Evolutionary conservation across 345 rosid genomes (phyloP), one percentile per base, ranked within the genome.

Genomic region (Syzygium jambos): DNA sequence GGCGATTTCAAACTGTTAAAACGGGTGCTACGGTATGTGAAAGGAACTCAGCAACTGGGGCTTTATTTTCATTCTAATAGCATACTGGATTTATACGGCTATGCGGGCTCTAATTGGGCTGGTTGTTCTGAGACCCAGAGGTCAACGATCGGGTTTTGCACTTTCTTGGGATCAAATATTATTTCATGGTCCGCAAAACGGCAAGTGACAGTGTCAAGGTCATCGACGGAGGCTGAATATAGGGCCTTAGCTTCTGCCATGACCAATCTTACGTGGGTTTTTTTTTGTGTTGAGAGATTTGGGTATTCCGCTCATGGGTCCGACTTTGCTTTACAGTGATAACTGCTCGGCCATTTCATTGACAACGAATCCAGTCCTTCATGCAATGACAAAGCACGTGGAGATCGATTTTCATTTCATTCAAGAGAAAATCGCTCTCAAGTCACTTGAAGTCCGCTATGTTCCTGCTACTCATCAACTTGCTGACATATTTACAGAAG

Each of bases 51-150:
- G 0, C 63, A 57, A 27, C 1, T 10, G 0, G 14, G n/a, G 6
- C 14, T 23, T 57, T 23, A 57, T 57, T n/a, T 57, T 57, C 63
- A 57, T 29, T 57, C 14, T 57, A 23, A 10, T 57, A 57, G 29
- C 63, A 57, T 13, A 23, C 63, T 77, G n/a, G 22, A 77, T 34
- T 30, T 77, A 77, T 43, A 77, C 1, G 15, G 5, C 25, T 34
- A 77, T 43, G 21, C 15, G 1, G 22, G 34, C 83, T 29, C 1
- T 43, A 1, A 77, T 77, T 15, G 0, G 83, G 11, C 10, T 19
- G 0, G 0, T 10, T 77, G 23, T 21, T 43, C 0, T 3, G 0
- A 77, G 83, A 77, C 46, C 34, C 0, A 2, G 5, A 77, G 83
- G 49, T 34, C 46, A 77, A 77, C 11, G 2, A 77, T 1, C 2